Evolutionary conservation across 164 flowering plant genomes (phyloP).

Genomic region (Warburgia ugandensis): DNA sequence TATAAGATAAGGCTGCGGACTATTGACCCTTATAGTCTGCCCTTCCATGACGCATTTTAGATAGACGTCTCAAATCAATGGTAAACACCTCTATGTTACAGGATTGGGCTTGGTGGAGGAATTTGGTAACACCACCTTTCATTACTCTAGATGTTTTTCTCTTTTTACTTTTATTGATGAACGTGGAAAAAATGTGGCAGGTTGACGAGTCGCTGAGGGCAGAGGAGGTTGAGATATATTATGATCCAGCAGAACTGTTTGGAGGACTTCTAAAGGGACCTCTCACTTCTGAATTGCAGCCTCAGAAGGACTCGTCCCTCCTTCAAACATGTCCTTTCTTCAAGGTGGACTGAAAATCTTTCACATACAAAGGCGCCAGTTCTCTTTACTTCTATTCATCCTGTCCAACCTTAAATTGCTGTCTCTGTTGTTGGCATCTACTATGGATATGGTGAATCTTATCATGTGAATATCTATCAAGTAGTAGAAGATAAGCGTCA

Average conservation of each 20-base stretch:
- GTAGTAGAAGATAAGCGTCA: too few relatives aligned
- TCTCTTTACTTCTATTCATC: too few relatives aligned
- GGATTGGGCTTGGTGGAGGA: neutral
- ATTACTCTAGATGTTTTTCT: neutral
- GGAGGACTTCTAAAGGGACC: constrained; percentile 67
- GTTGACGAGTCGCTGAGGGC: constrained; percentile 69
- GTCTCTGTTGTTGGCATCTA: neutral
- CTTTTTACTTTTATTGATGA: neutral
- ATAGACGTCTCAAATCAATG: too few relatives aligned
- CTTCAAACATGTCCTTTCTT: constrained; percentile 17
- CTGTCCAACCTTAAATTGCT: neutral
- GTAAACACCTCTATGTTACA: too few relatives aligned
- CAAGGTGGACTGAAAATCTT: constrained; percentile 10
- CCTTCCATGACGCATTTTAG: too few relatives aligned
- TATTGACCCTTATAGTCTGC: too few relatives aligned
- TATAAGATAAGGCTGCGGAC: too few relatives aligned
- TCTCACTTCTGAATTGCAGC: neutral
- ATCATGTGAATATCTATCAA: too few relatives aligned
- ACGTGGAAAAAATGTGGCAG: constrained; percentile 15
- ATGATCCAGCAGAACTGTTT: constrained; percentile 71
- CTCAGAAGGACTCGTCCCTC: neutral
- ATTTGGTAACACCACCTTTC: neutral
- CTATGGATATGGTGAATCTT: too few relatives aligned
- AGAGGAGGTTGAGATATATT: constrained; percentile 77
- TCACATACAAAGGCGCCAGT: too few relatives aligned